Conservation (phyloP, 2,329 filamentous ascomycete species). For the Orbilia blumenaviensis region DNA sequence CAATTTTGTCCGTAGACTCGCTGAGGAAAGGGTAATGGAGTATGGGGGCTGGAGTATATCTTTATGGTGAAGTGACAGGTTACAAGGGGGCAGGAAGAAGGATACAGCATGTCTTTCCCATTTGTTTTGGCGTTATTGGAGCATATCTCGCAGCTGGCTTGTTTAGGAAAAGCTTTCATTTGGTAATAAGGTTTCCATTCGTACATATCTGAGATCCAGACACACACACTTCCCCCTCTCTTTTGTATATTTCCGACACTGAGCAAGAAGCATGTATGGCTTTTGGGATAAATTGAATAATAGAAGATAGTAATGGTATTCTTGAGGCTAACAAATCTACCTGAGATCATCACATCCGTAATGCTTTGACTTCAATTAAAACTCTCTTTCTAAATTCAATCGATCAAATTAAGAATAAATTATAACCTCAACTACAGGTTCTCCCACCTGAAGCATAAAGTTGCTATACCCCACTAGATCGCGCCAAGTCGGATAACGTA, state of each 20-base stretch:
- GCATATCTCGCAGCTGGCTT: conserved; percentile 4
- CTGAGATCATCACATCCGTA: conserved; percentile 66
- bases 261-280: conserved; percentile 17
- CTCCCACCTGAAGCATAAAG: background rate
- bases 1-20: conserved; percentile 49
- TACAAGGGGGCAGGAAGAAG: background rate
- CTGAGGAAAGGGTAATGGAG: conserved; percentile 39
- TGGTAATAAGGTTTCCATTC: background rate
- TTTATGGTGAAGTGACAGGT: conserved; percentile 16
- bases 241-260: conserved; percentile 23
- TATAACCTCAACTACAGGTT: background rate
- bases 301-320: conserved; percentile 27
- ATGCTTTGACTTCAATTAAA: background rate
- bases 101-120: conserved; percentile 6
- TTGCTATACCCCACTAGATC: background rate
- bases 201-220: background rate
- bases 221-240: background rate
- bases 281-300: conserved; percentile 43
- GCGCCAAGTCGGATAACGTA: background rate
- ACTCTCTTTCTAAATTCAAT: background rate
- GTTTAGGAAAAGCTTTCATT: background rate
- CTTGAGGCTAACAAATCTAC: conserved; percentile 78
- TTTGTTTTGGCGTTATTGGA: conserved; percentile 21
- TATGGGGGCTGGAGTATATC: background rate
- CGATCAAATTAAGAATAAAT: background rate